Base-by-base conservation (phyloP, 345 rosid species). In the Sonneratia caseolaris region DNA sequence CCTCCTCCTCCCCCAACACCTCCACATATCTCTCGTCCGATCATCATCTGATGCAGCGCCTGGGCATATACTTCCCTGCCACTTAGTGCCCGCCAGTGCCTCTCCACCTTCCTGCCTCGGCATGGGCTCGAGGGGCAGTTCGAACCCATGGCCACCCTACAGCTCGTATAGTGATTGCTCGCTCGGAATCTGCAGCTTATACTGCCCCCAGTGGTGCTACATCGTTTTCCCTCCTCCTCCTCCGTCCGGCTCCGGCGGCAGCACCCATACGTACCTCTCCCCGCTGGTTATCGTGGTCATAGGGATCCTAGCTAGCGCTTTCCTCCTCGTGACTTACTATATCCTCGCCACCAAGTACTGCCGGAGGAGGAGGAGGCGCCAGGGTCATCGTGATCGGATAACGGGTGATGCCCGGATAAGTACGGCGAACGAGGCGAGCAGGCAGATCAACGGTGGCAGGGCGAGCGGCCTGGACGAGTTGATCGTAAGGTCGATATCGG, bases 201-300 rank as follows among this genome's bases (percentile, higher is more conserved):
- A 88, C 76, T 93, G 98, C 66, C 96, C 96, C 0, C 94, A 91
- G 74, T 85, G 96, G 94, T 93, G 97, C 76, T 89, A 87, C 81
- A 71, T 86, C 64, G 72, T 85, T 71, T 88, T 89, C 88, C 86
- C 94, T 43, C 96, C 96, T 48, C 97, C 93, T 2, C 92, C 96
- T 27, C 83, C 95, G 47, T 36, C 72, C 7, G 78, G 2, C 45
- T 42, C 45, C 57, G 21, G 89, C 84, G 18, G 86, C 45, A 70
- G 0, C 18, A 62, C 36, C 78, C 80, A 9, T 48, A 51, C 86
- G 21, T 78, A 73, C 53, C 84, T 89, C 79, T 89, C 94, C 7
- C 96, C 94, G 70, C 88, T 89, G 3, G 85, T 91, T 24, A 89
- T 89, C 3, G 96, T 97, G 0, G 80, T 91, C 18, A 85, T 89